Evolutionary conservation across 2,329 filamentous ascomycete genomes (phyloP).

Genomic region (Myriosclerotinia curreyana): DNA sequence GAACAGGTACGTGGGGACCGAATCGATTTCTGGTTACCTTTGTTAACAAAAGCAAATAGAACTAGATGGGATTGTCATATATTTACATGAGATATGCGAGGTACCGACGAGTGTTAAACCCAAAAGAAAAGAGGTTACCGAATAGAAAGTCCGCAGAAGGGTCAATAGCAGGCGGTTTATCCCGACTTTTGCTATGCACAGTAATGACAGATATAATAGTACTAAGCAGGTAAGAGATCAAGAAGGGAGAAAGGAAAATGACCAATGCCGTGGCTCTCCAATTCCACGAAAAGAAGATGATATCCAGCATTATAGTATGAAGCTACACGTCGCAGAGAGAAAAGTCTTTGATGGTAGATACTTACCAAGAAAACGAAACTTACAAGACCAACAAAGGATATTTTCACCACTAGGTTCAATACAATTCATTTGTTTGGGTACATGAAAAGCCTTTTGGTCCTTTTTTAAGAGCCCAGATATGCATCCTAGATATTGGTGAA

Average conservation of each 20-base stretch:
- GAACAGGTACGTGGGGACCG: constrained; percentile 26
- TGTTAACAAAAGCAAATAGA: background rate
- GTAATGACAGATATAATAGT: constrained; percentile 18
- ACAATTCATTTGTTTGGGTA: too few species aligned
- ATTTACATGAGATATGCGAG: constrained; percentile 25
- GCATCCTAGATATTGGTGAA: background rate
- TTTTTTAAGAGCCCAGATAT: too few species aligned
- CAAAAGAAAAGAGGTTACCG: constrained; percentile 29
- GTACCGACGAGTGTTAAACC: constrained; percentile 24
- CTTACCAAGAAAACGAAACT: background rate
- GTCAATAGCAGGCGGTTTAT: constrained; percentile 25
- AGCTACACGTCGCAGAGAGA: too few species aligned
- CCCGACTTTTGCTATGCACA: constrained; percentile 16
- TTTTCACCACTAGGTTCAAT: background rate
- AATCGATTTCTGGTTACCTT: constrained; percentile 23
- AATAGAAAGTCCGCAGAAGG: constrained; percentile 28
- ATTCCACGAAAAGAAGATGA: constrained; percentile 8
- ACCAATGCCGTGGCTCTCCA: constrained; percentile 13
- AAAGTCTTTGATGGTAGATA: background rate
- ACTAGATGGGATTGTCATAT: background rate
- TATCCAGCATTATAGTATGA: background rate
- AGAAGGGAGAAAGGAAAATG: constrained; percentile 16
- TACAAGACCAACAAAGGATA: background rate
- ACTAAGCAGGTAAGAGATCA: constrained; percentile 20
- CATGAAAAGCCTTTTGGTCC: too few species aligned